phyloP scores from a whole-genome alignment of 2,329 filamentous ascomycete genomes.

The Akanthomyces dipterigenus region DNA sequence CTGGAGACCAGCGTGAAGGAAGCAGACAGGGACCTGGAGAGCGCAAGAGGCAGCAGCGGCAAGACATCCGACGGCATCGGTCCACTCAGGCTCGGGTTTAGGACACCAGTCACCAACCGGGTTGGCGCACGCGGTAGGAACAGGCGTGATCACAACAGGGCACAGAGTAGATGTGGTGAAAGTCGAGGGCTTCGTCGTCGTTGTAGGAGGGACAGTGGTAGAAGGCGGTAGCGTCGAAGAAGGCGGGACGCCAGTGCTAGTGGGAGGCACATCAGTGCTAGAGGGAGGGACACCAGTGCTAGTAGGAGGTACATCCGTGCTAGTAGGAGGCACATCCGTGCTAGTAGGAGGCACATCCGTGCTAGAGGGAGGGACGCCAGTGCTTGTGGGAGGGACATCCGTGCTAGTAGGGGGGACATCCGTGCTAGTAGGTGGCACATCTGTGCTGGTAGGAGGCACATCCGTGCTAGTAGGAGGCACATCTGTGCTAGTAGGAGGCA shows the following conservation, averaged over 20 bases:
- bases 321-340: no score
- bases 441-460: no score
- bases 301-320: no score
- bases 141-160: background rate
- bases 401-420: no score
- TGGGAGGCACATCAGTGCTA: no score
- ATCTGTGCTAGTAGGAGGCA: no score
- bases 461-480: no score
- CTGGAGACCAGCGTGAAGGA: background rate
- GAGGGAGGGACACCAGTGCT: no score
- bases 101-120: constrained; percentile 9
- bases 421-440: no score
- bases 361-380: no score
- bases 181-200: background rate
- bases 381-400: no score
- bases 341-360: no score
- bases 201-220: background rate
- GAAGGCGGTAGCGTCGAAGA: background rate
- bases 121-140: background rate
- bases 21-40: constrained; percentile 1
- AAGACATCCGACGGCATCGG: background rate
- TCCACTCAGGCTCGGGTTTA: constrained; percentile 1
- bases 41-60: background rate
- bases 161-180: constrained; percentile 9
- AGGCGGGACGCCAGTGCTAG: background rate